These are phyloP conservation scores for Friedmanniomyces simplex DNA, from an alignment of 495 filamentous ascomycete genomes.

Conservation along the genomic window DNA sequence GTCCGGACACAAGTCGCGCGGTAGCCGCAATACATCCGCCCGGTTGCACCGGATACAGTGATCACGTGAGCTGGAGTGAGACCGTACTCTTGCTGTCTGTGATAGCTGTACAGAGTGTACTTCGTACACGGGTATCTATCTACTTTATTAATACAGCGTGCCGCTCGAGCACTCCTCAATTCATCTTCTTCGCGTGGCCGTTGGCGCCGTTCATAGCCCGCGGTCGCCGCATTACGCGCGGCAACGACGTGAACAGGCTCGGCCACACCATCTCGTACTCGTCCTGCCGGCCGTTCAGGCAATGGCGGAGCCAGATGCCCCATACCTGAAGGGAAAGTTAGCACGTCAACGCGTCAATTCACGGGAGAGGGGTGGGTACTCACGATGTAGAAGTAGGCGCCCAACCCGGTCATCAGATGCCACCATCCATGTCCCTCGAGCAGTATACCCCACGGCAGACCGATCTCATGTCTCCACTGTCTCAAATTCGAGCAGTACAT, in stretches of 20 bases:
- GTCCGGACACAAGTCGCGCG: too few species aligned
- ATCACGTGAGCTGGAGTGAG: too few species aligned
- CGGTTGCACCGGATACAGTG: too few species aligned
- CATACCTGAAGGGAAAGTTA: slow-evolving; percentile 32
- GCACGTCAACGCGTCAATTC: neutral
- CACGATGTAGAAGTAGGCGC: slow-evolving; percentile 70
- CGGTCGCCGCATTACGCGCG: slow-evolving; percentile 45
- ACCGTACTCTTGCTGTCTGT: too few species aligned
- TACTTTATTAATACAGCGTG: too few species aligned
- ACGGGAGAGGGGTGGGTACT: neutral
- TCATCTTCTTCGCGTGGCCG: slow-evolving; percentile 37
- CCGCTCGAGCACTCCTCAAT: too few species aligned
- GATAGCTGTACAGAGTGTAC: too few species aligned
- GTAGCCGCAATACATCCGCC: too few species aligned
- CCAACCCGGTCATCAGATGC: slow-evolving; percentile 58
- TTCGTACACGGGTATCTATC: too few species aligned
- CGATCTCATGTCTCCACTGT: slow-evolving; percentile 57
- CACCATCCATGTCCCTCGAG: slow-evolving; percentile 97
- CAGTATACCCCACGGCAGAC: slow-evolving; percentile 81
- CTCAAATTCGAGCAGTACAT: slow-evolving; percentile 64
- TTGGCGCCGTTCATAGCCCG: slow-evolving; percentile 19
- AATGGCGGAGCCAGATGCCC: slow-evolving; percentile 77
- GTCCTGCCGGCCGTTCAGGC: slow-evolving; percentile 64
- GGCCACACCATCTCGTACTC: slow-evolving; percentile 70
- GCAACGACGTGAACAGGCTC: slow-evolving; percentile 49